Conservation (phyloP, 768 basidiomycete species). For the Termitomyces sp. region DNA sequence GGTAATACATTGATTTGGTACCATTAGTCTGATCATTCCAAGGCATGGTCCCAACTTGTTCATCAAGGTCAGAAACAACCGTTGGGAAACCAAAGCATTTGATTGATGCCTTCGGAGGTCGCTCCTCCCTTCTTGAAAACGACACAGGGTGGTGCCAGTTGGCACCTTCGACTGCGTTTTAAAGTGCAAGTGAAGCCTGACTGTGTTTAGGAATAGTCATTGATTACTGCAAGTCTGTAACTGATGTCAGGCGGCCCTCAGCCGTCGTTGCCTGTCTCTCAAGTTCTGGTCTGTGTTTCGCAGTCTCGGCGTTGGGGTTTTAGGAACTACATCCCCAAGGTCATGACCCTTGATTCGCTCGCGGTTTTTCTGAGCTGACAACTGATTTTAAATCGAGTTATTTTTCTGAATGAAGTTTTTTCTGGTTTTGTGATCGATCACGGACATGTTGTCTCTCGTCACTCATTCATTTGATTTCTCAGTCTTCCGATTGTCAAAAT, state of each 20-base stretch:
- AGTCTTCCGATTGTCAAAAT: constrained; percentile 62
- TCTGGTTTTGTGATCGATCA: constrained; percentile 44
- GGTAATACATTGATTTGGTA: constrained; percentile 65
- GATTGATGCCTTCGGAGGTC: too few species aligned
- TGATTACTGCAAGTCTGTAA: constrained; percentile 84
- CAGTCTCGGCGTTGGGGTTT: constrained; percentile 79
- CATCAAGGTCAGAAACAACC: too few species aligned
- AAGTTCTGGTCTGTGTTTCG: constrained; percentile 92
- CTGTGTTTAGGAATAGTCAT: constrained; percentile 58
- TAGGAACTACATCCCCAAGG: constrained; percentile 65
- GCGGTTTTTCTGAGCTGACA: not conserved
- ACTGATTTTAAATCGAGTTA: constrained; percentile 38
- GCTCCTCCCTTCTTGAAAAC: constrained; percentile 83
- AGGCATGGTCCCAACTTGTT: not conserved
- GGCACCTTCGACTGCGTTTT: constrained; percentile 1
- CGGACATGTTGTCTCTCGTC: constrained; percentile 55
- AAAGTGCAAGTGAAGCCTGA: not conserved
- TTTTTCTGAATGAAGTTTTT: constrained; percentile 50
- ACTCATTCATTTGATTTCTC: constrained; percentile 65
- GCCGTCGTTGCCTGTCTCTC: constrained; percentile 81
- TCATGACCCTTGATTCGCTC: constrained; percentile 14
- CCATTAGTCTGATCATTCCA: not conserved
- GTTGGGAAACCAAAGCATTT: constrained; percentile 31
- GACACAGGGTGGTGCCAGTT: constrained; percentile 71
- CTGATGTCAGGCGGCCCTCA: constrained; percentile 75